Percentiles rank a stretch among this genome's conserved stretches.
Conservation (phyloP, 495 filamentous ascomycete species). For the Tuber borchii region DNA sequence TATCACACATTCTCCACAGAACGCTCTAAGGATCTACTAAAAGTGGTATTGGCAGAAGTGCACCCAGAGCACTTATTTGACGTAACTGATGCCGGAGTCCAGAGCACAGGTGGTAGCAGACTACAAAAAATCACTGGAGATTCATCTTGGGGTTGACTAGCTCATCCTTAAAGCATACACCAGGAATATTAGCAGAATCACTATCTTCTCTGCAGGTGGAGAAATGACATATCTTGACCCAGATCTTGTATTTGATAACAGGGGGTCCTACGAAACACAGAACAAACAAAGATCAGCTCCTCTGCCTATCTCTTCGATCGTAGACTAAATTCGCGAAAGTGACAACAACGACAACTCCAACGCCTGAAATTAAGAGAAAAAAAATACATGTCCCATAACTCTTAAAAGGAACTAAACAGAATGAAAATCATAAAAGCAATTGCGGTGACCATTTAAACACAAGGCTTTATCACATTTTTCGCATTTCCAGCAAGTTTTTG, state of each 20-base stretch:
- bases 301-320: too few relatives aligned
- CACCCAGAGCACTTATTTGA: constrained; percentile 3
- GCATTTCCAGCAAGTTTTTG: too few relatives aligned
- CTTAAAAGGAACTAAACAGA: too few relatives aligned
- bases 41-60: constrained; percentile 21
- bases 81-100: not conserved
- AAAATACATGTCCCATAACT: too few relatives aligned
- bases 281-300: not conserved
- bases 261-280: not conserved
- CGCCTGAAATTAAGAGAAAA: too few relatives aligned
- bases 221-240: constrained; percentile 11
- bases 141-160: not conserved
- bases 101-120: not conserved
- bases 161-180: not conserved
- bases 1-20: constrained; percentile 85
- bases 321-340: too few relatives aligned
- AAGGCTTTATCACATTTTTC: too few relatives aligned
- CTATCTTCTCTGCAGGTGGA: constrained; percentile 9
- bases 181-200: constrained; percentile 13
- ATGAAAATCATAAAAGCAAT: too few relatives aligned
- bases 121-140: not conserved
- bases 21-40: constrained; percentile 48
- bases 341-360: too few relatives aligned
- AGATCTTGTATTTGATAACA: constrained; percentile 20
- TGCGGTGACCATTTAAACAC: too few relatives aligned